Conservation (phyloP, 805 yeast species). For the Yamadazyma sp. region DNA sequence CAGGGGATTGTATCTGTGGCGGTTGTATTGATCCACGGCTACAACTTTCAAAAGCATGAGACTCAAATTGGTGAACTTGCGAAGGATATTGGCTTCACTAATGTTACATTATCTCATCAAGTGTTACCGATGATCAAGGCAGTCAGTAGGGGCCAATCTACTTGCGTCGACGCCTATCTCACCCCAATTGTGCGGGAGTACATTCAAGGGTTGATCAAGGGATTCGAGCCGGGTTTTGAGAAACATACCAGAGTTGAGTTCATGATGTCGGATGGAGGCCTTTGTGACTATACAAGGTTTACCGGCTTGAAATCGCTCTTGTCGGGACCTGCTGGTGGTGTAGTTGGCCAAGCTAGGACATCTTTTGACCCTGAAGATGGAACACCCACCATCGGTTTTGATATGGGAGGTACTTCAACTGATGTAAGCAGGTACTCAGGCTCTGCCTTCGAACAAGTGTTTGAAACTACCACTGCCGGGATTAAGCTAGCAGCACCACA, state of each 20-base stretch:
- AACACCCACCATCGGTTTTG: conserved; percentile 75
- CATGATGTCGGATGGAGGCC: conserved; percentile 24
- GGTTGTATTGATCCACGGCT: conserved; percentile 70
- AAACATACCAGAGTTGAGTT: conserved; percentile 22
- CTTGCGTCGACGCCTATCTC: conserved; percentile 79
- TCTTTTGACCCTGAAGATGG: conserved; percentile 37
- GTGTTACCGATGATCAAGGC: conserved; percentile 78
- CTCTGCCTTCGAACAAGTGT: conserved; percentile 64
- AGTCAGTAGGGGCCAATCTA: conserved; percentile 72
- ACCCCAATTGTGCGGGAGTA: conserved; percentile 77
- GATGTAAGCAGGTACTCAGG: conserved; percentile 77
- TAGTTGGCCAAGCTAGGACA: conserved; percentile 22
- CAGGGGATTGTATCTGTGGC: conserved; percentile 70
- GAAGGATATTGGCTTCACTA: conserved; percentile 59
- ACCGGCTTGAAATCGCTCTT: conserved; percentile 20
- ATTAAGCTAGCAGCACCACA: conserved; percentile 83
- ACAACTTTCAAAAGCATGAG: conserved; percentile 73
- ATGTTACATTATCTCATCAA: conserved; percentile 66
- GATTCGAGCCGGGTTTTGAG: conserved; percentile 52
- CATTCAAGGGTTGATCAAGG: conserved; percentile 57
- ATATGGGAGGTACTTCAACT: conserved; percentile 91
- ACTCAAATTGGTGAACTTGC: conserved; percentile 45
- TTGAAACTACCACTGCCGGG: conserved; percentile 85
- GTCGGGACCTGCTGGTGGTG: conserved; percentile 27
- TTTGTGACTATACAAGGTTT: conserved; percentile 18